phyloP scores from a whole-genome alignment of 169 alveolate species.

The Plasmodium gaboni region DNA sequence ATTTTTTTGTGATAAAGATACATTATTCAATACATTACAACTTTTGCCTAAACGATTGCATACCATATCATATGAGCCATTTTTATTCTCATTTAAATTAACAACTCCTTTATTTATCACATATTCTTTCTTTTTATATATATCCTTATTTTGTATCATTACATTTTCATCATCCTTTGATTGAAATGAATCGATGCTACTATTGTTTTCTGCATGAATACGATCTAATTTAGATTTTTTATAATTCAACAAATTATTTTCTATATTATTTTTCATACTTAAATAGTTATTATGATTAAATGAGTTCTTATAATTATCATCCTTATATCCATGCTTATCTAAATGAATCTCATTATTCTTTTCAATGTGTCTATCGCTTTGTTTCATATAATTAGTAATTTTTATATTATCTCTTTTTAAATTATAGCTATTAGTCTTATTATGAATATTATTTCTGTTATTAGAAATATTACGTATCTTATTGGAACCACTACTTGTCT shows the following conservation, averaged over 20 bases:
- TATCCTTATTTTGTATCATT: too few relatives aligned
- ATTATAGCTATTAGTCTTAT: not conserved
- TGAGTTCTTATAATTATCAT: not conserved
- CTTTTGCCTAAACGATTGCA: too few relatives aligned
- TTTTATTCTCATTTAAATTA: not conserved
- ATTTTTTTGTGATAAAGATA: not conserved
- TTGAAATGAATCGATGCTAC: conserved; percentile 8
- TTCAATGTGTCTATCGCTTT: not conserved
- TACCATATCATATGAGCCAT: not conserved
- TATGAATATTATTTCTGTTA: not conserved
- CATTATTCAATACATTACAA: not conserved
- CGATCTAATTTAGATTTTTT: conserved; percentile 34
- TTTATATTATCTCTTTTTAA: too few relatives aligned
- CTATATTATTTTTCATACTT: conserved; percentile 51
- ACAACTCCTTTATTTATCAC: too few relatives aligned
- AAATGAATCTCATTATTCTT: not conserved
- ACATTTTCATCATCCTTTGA: conserved; percentile 1
- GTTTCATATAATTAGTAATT: too few relatives aligned
- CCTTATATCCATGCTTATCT: not conserved
- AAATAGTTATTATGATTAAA: conserved; percentile 24
- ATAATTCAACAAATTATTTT: conserved; percentile 39
- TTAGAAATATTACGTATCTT: conserved; percentile 3
- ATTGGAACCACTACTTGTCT: not conserved
- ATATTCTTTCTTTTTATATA: too few relatives aligned
- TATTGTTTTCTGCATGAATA: conserved; percentile 5